Base-by-base conservation (phyloP, 2,329 filamentous ascomycete genomes). In the Ascochyta rabiei region DNA sequence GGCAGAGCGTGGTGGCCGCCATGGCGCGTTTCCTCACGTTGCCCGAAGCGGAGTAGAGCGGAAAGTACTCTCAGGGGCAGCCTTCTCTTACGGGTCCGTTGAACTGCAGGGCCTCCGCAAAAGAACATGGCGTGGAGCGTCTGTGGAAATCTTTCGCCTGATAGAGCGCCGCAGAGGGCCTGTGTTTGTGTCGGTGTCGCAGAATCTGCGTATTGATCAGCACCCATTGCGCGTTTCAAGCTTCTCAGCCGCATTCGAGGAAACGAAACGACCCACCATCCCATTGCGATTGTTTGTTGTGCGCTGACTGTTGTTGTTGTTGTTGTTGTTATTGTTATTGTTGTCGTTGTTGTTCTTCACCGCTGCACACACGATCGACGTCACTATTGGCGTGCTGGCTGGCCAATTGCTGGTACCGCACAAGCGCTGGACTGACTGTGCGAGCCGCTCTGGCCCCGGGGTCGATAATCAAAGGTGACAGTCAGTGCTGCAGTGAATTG, bases 41-140 rank as follows among this genome's bases (percentile, higher is more conserved):
- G 40, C 48, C 39, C 34, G 4, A 45, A 48, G 30, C 15, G 34
- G 44, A 48, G 28, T 21, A 44, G 34, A 24, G 40, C 33, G 43
- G 38, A 45, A 26, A 45, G 35, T 31, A 34, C 23, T 21, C 23
- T 48, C 48, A 56, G 48, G 53, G 48, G 44, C 39, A 52, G 44
- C 44, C 48, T 52, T 52, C 48, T 43, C 48, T 35, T 24, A 4
- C 52, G 45, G 41, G 52, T 41, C 45, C 46, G 41, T 55, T 49
- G 52, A 55, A 46, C 46, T 41, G 52, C 52, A 55, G 46, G 51
- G 46, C 52, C 46, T 55, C 52, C 52, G 45, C 52, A 49, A 49
- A 55, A 55, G 41, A 35, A 34, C 42, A 50, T 38, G 47, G 46
- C 42, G 50, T 46, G 52, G 52, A 41, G 8, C 35, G 28, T 45